Percentiles rank a stretch among this genome's conserved stretches.
phyloP scores from a whole-genome alignment of 2,329 filamentous ascomycete genomes.

The Aspergillus viridinutans region DNA sequence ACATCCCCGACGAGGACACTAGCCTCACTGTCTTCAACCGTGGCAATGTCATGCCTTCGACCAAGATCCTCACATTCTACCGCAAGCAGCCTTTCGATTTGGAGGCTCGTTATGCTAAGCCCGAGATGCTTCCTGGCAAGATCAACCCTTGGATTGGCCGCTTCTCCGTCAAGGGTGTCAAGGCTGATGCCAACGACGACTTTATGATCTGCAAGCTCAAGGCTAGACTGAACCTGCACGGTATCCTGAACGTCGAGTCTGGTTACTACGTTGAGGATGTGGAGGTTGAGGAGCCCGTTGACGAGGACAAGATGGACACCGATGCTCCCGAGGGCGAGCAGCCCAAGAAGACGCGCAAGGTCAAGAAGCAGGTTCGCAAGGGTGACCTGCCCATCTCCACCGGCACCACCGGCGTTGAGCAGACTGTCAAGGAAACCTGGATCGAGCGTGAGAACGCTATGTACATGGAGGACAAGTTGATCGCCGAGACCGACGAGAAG shows the following conservation, averaged over 20 bases:
- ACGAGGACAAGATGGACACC: constrained; percentile 70
- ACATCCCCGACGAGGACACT: constrained; percentile 98
- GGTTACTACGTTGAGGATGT: constrained; percentile 98
- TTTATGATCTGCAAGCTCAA: constrained; percentile 99
- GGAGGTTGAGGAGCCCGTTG: constrained; percentile 89
- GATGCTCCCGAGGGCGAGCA: constrained; percentile 62
- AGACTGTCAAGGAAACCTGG: constrained; percentile 60
- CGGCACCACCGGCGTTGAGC: constrained; percentile 76
- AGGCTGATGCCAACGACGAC: constrained; percentile 87
- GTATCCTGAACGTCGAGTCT: constrained; percentile 91
- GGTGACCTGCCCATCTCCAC: constrained; percentile 85
- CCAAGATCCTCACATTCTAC: constrained; percentile 99
- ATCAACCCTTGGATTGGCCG: constrained; percentile 91
- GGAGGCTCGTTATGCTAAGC: constrained; percentile 88
- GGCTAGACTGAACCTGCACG: constrained; percentile 93
- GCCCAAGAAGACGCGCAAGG: constrained; percentile 84
- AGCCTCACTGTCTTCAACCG: constrained; percentile 96
- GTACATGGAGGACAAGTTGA: constrained; percentile 98
- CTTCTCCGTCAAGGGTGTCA: constrained; percentile 97
- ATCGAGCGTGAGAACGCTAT: constrained; percentile 82
- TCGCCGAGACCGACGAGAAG: constrained; percentile 97
- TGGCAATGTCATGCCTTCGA: constrained; percentile 94
- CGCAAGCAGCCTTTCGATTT: constrained; percentile 96
- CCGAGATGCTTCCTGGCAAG: constrained; percentile 82
- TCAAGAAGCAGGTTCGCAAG: constrained; percentile 99